These are phyloP conservation scores for Myxozyma geophila DNA, from an alignment of 805 yeast genomes.

Conservation along the genomic window DNA sequence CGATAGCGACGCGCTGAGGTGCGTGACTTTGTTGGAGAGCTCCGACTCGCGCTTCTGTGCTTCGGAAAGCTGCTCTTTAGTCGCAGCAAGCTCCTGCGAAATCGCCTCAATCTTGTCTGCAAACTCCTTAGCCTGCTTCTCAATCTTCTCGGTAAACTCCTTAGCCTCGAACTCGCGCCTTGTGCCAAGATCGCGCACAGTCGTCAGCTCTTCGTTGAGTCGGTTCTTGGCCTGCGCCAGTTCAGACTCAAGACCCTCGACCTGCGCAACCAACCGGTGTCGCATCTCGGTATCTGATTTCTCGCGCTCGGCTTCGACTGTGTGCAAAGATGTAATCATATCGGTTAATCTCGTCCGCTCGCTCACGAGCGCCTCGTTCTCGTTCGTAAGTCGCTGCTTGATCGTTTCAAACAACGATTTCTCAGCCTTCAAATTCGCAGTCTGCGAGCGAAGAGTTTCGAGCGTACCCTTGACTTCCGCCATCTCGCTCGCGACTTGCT, in stretches of 20 bases:
- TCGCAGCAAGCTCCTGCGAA: slow-evolving; percentile 50
- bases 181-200: slow-evolving; percentile 56
- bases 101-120: slow-evolving; percentile 59
- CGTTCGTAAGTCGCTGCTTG: slow-evolving; percentile 57
- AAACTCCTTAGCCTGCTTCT: slow-evolving; percentile 52
- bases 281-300: slow-evolving; percentile 55
- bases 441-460: slow-evolving; percentile 52
- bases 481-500: slow-evolving; percentile 58
- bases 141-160: slow-evolving; percentile 62
- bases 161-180: slow-evolving; percentile 62
- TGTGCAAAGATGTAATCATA: slow-evolving; percentile 63
- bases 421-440: slow-evolving; percentile 60
- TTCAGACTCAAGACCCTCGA: slow-evolving; percentile 56
- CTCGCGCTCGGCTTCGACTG: slow-evolving; percentile 66
- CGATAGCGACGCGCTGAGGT: slow-evolving; percentile 44
- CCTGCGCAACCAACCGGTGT: slow-evolving; percentile 54
- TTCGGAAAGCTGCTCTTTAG: slow-evolving; percentile 51
- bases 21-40: slow-evolving; percentile 48
- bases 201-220: slow-evolving; percentile 55
- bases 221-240: slow-evolving; percentile 52
- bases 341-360: slow-evolving; percentile 66
- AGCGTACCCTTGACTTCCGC: slow-evolving; percentile 55
- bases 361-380: slow-evolving; percentile 56
- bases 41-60: slow-evolving; percentile 51
- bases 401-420: slow-evolving; percentile 54